Evolutionary conservation across 2,329 filamentous ascomycete species (phyloP).

Genomic region (Stenocarpella maydis): DNA sequence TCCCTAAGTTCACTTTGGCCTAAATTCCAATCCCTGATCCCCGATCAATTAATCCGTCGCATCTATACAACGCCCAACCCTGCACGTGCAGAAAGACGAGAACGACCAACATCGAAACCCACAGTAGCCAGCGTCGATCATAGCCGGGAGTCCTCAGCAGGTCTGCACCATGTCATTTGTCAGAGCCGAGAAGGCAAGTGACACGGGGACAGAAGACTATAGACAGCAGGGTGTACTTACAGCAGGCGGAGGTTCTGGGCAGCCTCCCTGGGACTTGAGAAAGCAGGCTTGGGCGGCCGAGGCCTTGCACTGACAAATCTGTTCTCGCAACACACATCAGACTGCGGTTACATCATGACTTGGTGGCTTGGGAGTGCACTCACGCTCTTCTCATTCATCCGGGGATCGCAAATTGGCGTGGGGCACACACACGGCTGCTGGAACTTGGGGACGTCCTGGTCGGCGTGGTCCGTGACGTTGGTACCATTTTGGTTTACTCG

Average conservation of each 20-base stretch:
- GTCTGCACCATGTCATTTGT: constrained; percentile 4
- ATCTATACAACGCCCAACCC: constrained; percentile 15
- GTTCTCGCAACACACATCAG: constrained; percentile 1
- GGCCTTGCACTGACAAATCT: constrained; percentile 38
- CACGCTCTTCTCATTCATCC: constrained; percentile 37
- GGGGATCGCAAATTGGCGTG: constrained; percentile 32
- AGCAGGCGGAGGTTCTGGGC: constrained; percentile 34
- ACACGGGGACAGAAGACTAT: not conserved
- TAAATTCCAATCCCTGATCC: constrained; percentile 8
- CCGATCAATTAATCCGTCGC: not conserved
- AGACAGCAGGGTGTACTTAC: constrained; percentile 31
- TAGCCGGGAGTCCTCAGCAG: not conserved
- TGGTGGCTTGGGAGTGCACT: constrained; percentile 14
- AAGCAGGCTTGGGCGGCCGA: constrained; percentile 36
- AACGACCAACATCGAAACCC: not conserved
- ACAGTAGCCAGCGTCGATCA: constrained; percentile 10
- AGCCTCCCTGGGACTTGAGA: constrained; percentile 36
- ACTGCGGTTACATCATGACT: not conserved
- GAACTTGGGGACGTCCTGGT: constrained; percentile 35
- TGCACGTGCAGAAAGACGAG: not conserved
- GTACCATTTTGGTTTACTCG: constrained; percentile 29
- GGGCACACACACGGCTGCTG: constrained; percentile 34
- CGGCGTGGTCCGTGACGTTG: constrained; percentile 16
- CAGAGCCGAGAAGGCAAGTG: not conserved
- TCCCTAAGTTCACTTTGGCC: not conserved